A percentile compares a stretch with the other conserved stretches of the same genome.
phyloP scores from a whole-genome alignment of 139 green algal genomes.

The Tetradesmus lagerheimii region DNA sequence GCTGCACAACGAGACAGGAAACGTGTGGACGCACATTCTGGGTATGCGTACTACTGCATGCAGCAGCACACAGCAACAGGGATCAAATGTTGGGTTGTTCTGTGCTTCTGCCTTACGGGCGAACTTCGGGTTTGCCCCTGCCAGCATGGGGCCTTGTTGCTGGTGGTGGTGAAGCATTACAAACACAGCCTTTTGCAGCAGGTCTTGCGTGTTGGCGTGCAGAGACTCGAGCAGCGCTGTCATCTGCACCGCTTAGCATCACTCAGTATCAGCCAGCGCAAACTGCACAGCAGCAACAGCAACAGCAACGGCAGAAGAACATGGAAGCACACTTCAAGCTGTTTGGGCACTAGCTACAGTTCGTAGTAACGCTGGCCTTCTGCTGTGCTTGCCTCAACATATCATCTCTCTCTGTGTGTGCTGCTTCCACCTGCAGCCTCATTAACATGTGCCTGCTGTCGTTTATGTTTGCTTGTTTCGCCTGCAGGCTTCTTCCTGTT shows the following conservation, averaged over 20 bases:
- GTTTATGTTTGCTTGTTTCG: neutral
- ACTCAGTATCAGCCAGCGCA: neutral
- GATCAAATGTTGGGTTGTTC: too few relatives aligned
- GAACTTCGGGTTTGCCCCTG: too few relatives aligned
- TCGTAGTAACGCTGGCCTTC: too few relatives aligned
- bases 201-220: neutral
- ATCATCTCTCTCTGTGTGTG: too few relatives aligned
- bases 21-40: slow-evolving; percentile 92
- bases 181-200: neutral
- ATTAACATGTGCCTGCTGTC: neutral
- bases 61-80: neutral
- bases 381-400: too few relatives aligned
- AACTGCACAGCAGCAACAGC: neutral
- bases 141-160: too few relatives aligned
- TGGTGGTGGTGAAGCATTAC: neutral
- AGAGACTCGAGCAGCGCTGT: neutral
- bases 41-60: slow-evolving; percentile 49
- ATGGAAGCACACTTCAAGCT: too few relatives aligned
- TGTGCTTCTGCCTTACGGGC: too few relatives aligned
- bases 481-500: slow-evolving; percentile 84
- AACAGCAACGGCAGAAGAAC: neutral
- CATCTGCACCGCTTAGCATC: too few relatives aligned
- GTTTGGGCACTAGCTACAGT: too few relatives aligned
- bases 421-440: too few relatives aligned
- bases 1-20: slow-evolving; percentile 96